These are phyloP conservation scores for Sugiyamaella xylanicola DNA, from an alignment of 1,139 yeast species.

Conservation along the genomic window DNA sequence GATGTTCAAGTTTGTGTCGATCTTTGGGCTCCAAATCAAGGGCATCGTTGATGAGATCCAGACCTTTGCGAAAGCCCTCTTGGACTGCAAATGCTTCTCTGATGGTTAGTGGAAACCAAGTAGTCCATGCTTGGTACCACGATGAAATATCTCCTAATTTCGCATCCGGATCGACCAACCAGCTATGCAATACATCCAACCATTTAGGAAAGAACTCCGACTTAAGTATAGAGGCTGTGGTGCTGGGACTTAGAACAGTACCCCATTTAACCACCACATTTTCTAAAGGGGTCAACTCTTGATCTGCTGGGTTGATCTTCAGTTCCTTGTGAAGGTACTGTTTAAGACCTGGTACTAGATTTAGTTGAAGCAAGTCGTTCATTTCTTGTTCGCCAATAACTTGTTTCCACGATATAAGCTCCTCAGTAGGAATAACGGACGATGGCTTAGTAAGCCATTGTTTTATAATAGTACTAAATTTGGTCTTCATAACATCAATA, in stretches of 20 bases:
- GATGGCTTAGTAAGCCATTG: background rate
- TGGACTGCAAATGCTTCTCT: slow-evolving; percentile 31
- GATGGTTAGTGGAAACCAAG: slow-evolving; percentile 35
- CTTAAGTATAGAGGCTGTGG: slow-evolving; percentile 32
- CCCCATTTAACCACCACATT: slow-evolving; percentile 37
- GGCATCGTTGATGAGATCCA: slow-evolving; percentile 43
- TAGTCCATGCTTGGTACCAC: slow-evolving; percentile 42
- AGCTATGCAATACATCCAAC: slow-evolving; percentile 36
- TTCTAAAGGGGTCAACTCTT: slow-evolving; percentile 33
- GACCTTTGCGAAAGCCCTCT: slow-evolving; percentile 36
- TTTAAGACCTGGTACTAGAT: slow-evolving; percentile 44
- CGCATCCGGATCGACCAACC: slow-evolving; percentile 36
- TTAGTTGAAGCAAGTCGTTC: slow-evolving; percentile 32
- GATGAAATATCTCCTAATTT: slow-evolving; percentile 34
- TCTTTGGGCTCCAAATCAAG: slow-evolving; percentile 32
- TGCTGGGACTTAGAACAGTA: slow-evolving; percentile 29
- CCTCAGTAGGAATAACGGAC: slow-evolving; percentile 33
- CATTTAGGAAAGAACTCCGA: slow-evolving; percentile 43
- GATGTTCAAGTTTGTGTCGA: slow-evolving; percentile 17
- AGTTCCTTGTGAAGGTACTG: slow-evolving; percentile 34
- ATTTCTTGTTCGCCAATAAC: slow-evolving; percentile 43
- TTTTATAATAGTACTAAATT: slow-evolving; percentile 40
- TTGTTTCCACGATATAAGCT: slow-evolving; percentile 45
- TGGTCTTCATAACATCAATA: slow-evolving; percentile 36
- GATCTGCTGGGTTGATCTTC: slow-evolving; percentile 40